These are phyloP conservation scores for Tarenaya hassleriana DNA, from an alignment of 345 rosid species.

Conservation along the genomic window DNA sequence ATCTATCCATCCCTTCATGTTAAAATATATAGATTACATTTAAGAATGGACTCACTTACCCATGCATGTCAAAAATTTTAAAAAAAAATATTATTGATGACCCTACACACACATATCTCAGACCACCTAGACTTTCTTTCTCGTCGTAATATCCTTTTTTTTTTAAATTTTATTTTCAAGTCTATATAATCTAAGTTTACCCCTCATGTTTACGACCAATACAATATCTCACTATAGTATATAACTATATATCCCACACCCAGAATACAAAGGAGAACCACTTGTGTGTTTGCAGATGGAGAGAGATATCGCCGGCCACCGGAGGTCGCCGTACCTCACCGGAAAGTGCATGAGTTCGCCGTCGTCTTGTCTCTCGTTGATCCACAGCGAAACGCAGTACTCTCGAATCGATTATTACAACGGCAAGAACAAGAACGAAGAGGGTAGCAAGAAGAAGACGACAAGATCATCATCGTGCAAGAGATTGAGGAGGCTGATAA, in stretches of 20 bases:
- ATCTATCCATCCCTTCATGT: no score
- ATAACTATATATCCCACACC: not conserved
- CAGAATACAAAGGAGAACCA: not conserved
- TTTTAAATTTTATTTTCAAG: no score
- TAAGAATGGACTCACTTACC: no score
- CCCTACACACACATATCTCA: no score
- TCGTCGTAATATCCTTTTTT: no score
- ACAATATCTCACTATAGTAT: not conserved
- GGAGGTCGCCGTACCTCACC: conserved; percentile 30
- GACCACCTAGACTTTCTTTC: no score
- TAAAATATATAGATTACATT: no score
- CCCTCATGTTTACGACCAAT: no score
- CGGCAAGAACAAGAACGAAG: conserved; percentile 19
- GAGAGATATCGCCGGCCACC: conserved; percentile 30
- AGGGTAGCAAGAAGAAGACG: no score
- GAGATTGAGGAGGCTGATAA: conserved; percentile 44
- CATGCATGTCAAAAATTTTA: no score
- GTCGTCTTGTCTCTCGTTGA: conserved; percentile 37
- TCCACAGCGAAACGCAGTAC: conserved; percentile 44
- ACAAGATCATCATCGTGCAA: conserved; percentile 6
- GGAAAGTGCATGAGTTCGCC: conserved; percentile 39
- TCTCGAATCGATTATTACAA: conserved; percentile 30
- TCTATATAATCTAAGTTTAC: no score
- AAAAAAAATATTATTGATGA: no score
- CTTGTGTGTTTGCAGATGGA: conserved; percentile 29